Percentiles rank a stretch among this genome's conserved stretches.
Conservation (phyloP, 768 basidiomycete species). For the Suillus luteus region DNA sequence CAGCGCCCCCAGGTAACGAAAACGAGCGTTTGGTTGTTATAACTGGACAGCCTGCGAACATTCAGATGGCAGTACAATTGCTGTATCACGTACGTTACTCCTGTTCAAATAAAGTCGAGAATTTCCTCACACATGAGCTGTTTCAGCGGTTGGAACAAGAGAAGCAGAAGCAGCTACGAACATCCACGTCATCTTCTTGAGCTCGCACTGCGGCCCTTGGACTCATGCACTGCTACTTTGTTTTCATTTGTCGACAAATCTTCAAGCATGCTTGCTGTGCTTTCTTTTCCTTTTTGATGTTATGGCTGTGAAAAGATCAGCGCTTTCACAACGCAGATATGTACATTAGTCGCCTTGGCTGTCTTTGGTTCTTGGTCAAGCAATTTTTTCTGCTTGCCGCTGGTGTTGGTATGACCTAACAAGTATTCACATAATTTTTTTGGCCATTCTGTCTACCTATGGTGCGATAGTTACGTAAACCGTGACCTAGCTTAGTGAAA, state of each 20-base stretch:
- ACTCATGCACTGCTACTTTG: conserved; percentile 3
- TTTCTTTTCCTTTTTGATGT: conserved; percentile 1
- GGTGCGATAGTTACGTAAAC: conserved; percentile 28
- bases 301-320: neutral
- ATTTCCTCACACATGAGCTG: conserved; percentile 14
- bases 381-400: conserved; percentile 7
- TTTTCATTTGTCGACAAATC: neutral
- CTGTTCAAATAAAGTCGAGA: conserved; percentile 2
- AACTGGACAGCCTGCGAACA: conserved; percentile 92
- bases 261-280: conserved; percentile 1
- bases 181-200: conserved; percentile 34
- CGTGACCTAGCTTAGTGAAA: neutral
- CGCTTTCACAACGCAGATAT: conserved; percentile 5
- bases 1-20: conserved; percentile 72
- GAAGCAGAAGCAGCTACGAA: conserved; percentile 78
- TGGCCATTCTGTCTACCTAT: neutral
- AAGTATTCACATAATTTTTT: conserved; percentile 2
- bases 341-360: conserved; percentile 6
- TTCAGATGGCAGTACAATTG: conserved; percentile 94
- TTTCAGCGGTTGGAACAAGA: conserved; percentile 81
- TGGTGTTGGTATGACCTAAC: conserved; percentile 3
- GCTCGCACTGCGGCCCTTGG: neutral
- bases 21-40: conserved; percentile 95
- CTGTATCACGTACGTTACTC: conserved; percentile 71
- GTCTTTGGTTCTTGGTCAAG: conserved; percentile 5